Evolutionary conservation across 108 stramenopile species (phyloP).

Genomic region (Fragilaria crotonensis): DNA sequence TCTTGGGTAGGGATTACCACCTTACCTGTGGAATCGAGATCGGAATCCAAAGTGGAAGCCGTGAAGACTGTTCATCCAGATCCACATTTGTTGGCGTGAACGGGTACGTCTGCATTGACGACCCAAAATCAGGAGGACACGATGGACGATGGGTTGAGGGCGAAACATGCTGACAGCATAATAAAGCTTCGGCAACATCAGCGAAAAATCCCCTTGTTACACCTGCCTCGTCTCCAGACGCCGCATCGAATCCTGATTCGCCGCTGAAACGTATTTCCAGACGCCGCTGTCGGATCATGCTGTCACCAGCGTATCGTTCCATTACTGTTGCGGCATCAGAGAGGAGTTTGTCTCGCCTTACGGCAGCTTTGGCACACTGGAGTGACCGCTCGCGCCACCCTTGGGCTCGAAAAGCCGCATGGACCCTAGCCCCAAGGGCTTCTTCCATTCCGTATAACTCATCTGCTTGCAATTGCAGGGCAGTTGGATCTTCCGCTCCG

Average conservation of each 20-base stretch:
- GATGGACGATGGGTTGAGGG: too few species aligned
- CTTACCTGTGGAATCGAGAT: slow-evolving; percentile 31
- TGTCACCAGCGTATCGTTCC: slow-evolving; percentile 25
- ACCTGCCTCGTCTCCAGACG: slow-evolving; percentile 47
- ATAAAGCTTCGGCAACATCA: slow-evolving; percentile 38
- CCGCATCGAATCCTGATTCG: slow-evolving; percentile 52
- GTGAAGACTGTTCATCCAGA: too few species aligned
- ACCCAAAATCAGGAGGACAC: slow-evolving; percentile 1
- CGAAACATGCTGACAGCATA: slow-evolving; percentile 25
- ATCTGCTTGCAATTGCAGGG: slow-evolving; percentile 46
- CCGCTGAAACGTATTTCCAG: slow-evolving; percentile 44
- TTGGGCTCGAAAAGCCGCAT: slow-evolving; percentile 27
- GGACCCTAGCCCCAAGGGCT: slow-evolving; percentile 34
- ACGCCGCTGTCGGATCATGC: slow-evolving; percentile 15
- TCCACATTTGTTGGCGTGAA: too few species aligned
- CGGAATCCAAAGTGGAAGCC: slow-evolving; percentile 46
- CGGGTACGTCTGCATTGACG: too few species aligned
- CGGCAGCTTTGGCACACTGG: slow-evolving; percentile 37
- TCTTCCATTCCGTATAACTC: slow-evolving; percentile 56
- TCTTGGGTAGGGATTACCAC: slow-evolving; percentile 47
- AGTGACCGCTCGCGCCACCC: slow-evolving; percentile 41
- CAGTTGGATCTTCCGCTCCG: slow-evolving; percentile 50
- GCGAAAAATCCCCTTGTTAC: slow-evolving; percentile 53
- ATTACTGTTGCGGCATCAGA: slow-evolving; percentile 31
- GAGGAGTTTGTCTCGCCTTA: slow-evolving; percentile 24